Evolutionary conservation across 192 early-diverging fungal species (phyloP).

Genomic region (Coemansia sp.): DNA sequence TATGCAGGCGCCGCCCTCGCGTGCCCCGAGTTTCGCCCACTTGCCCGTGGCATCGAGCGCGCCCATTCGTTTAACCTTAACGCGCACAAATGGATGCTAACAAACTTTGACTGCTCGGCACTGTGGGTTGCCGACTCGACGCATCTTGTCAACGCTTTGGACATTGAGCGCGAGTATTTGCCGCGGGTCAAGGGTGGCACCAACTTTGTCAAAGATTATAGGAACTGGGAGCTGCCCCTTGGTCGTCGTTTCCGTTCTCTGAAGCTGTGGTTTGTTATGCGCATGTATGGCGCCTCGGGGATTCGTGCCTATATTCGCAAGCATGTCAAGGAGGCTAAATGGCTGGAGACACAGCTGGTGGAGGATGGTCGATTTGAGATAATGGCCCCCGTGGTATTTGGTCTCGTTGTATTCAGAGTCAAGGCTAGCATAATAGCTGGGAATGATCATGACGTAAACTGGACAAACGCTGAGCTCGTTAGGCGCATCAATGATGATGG

Average conservation of each 20-base stretch:
- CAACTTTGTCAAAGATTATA: slow-evolving; percentile 55
- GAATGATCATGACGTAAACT: slow-evolving; percentile 12
- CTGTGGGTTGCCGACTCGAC: slow-evolving; percentile 58
- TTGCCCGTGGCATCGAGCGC: slow-evolving; percentile 51
- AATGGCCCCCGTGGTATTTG: slow-evolving; percentile 44
- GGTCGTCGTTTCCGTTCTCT: slow-evolving; percentile 63
- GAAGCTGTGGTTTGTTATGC: slow-evolving; percentile 68
- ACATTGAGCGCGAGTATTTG: slow-evolving; percentile 56
- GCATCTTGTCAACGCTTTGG: slow-evolving; percentile 55
- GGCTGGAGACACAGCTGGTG: slow-evolving; percentile 37
- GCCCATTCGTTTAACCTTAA: slow-evolving; percentile 66
- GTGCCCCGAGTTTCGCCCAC: slow-evolving; percentile 60
- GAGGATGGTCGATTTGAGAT: slow-evolving; percentile 54
- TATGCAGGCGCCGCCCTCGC: slow-evolving; percentile 61
- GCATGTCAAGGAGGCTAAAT: slow-evolving; percentile 40
- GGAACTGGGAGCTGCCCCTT: slow-evolving; percentile 61
- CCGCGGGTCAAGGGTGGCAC: slow-evolving; percentile 40
- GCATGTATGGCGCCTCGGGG: slow-evolving; percentile 58
- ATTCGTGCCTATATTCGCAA: slow-evolving; percentile 56
- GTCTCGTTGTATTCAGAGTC: slow-evolving; percentile 53
- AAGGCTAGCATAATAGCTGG: slow-evolving; percentile 24
- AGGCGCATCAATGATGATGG: slow-evolving; percentile 33
- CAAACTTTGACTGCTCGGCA: slow-evolving; percentile 67
- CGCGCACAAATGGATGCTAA: slow-evolving; percentile 65
- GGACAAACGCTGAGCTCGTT: slow-evolving; percentile 29